Evolutionary conservation across 306 rosid species (phyloP), one percentile per base, ranked within the genome.

Genomic region (Corylus avellana): DNA sequence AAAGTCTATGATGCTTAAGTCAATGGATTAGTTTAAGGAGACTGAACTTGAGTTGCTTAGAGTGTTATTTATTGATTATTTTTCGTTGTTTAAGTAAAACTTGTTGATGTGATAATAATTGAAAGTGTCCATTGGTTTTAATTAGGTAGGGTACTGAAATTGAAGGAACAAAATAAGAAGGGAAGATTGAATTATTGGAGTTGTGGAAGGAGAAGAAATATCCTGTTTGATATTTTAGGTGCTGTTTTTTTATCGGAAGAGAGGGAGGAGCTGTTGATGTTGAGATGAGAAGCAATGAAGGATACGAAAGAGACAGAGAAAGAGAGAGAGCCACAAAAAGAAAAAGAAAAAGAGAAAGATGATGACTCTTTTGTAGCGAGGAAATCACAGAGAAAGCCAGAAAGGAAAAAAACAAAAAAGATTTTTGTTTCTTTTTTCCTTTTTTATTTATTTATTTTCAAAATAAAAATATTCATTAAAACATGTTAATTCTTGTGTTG

Each of bases 261-360:
- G 25, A 32, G 22, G 42, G 14, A 29, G 63, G n/a, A 51, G 27
- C 12, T 22, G 48, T n/a, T 18, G 53, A 42, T n/a, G 25, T 37
- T 35, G 17, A 3, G 74, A 11, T 47, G 62, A 18, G 57, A 69
- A 68, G 75, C 12, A 14, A 54, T 16, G 68, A 77, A 77, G 54
- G 75, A 68, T 68, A 68, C 56, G 81, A 78, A 6, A 42, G 46
- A 42, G 46, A 42, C 54, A 39, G 32, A 4, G 46, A 51, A 46
- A 39, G 73, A 77, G 63, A n/a, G n/a, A 20, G 29, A 66, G 18
- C 73, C 74, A n/a, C 57, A 11, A 39, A 18, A n/a, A 73, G 64
- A 51, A n/a, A n/a, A n/a, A n/a, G n/a, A n/a, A 71, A 73, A 49
- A 51, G 32, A 29, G 11, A 37, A n/a, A 18, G 32, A 1, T 49